Percentiles rank a stretch among this genome's conserved stretches.
Evolutionary conservation across 2,329 filamentous ascomycete genomes (phyloP).

Genomic region (Diaporthe nobilis): DNA sequence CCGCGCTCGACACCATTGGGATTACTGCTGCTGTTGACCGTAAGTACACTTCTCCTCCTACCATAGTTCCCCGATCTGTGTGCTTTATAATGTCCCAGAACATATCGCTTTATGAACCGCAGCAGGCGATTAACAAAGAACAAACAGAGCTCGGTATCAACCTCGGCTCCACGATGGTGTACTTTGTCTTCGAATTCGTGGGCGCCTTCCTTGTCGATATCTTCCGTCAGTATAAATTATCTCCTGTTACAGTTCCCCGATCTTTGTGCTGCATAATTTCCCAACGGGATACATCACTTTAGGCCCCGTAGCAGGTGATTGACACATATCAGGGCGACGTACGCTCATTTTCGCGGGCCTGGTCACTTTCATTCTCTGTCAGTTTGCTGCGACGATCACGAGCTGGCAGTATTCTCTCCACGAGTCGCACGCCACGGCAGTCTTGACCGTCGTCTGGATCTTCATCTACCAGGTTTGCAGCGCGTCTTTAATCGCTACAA

Average conservation of each 20-base stretch:
- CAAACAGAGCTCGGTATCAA: constrained; percentile 55
- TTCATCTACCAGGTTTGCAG: constrained; percentile 64
- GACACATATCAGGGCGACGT: constrained; percentile 47
- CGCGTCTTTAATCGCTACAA: constrained; percentile 60
- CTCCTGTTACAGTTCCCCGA: too few relatives aligned
- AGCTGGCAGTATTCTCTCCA: constrained; percentile 59
- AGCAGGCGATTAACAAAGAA: too few relatives aligned
- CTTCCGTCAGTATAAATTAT: constrained; percentile 44
- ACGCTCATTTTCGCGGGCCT: constrained; percentile 61
- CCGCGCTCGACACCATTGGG: constrained; percentile 58
- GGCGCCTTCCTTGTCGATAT: constrained; percentile 59
- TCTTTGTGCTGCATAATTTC: too few relatives aligned
- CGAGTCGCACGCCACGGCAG: constrained; percentile 52
- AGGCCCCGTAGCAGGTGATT: too few relatives aligned
- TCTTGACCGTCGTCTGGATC: constrained; percentile 61
- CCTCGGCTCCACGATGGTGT: constrained; percentile 58
- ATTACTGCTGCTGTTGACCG: constrained; percentile 53
- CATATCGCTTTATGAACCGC: too few relatives aligned
- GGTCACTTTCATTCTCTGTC: constrained; percentile 58
- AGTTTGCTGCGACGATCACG: constrained; percentile 61
- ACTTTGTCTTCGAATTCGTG: constrained; percentile 61
- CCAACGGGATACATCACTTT: too few relatives aligned
- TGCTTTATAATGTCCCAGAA: too few relatives aligned
- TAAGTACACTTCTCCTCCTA: too few relatives aligned
- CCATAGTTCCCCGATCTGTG: too few relatives aligned